Base-by-base conservation (phyloP, 2,329 filamentous ascomycete genomes). In the Dactylellina sp. region DNA sequence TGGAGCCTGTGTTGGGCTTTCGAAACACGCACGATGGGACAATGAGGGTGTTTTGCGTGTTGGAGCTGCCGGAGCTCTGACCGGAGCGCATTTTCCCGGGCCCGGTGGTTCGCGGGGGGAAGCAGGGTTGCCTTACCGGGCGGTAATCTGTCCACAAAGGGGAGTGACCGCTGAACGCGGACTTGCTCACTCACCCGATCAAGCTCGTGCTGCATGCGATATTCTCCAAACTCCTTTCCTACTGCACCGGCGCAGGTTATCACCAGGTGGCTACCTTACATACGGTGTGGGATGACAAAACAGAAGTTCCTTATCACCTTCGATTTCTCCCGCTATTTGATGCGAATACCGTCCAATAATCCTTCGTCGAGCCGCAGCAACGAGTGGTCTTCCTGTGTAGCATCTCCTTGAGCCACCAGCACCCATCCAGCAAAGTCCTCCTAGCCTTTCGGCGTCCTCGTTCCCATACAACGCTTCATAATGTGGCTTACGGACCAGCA, bases 401-500 rank as follows among this genome's bases (percentile, higher is more conserved):
- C 47, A 37, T 39, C 35, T 28, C n/a, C n/a, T 52, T 24, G 20
- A 63, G 35, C 6, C 46, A 37, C 16, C 50, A 14, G 24, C 18
- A n/a, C 24, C 32, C 14, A 12, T 24, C 40, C 49, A n/a, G 14
- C 49, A 11, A 53, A 16, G 9, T 53, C 20, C 18, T 56, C n/a
- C 5, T 12, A 24, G 24, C 56, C 24, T 14, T 32, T 32, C 5
- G 28, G 28, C 28, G 28, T 9, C 28, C 28, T 32, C 7, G 28
- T 32, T 35, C 18, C 9, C 32, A 40, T 14, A 5, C 7, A 18
- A 62, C 22, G 14, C 14, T 1, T 55, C n/a, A 47, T 87, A 89
- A 96, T 97, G 91, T 98, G 94, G 94, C 86, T 98, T 80, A 91
- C 93, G 79, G 94, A 98, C 83, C 88, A 91, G 81, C 94, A 98